phyloP scores from a whole-genome alignment of 148 eudicot species.

The Camellia sinensis region DNA sequence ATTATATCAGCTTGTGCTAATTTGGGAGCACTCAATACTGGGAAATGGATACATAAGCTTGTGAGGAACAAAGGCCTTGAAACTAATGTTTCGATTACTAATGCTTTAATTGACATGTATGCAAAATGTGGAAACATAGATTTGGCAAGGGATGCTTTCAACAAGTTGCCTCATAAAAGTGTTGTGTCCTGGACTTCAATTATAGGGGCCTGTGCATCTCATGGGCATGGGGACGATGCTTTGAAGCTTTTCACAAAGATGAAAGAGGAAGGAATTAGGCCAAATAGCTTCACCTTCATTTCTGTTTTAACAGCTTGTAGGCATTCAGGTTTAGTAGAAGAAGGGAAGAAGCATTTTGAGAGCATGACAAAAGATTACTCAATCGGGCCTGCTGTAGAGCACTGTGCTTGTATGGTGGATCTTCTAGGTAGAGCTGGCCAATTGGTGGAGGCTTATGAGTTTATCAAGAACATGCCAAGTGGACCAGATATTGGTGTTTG shows the following conservation, averaged over 20 bases:
- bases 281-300: conserved; percentile 28
- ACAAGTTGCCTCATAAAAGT: conserved; percentile 22
- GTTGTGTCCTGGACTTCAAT: conserved; percentile 29
- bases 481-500: conserved; percentile 35
- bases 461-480: conserved; percentile 33
- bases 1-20: conserved; percentile 27
- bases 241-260: conserved; percentile 21
- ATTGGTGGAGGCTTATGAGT: conserved; percentile 36
- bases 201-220: conserved; percentile 35
- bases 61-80: conserved; percentile 28
- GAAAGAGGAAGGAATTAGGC: conserved; percentile 26
- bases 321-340: conserved; percentile 34
- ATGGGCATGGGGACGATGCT: conserved; percentile 28
- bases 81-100: conserved; percentile 20
- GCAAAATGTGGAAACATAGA: conserved; percentile 26
- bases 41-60: conserved; percentile 25
- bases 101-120: conserved; percentile 29
- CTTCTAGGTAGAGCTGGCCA: conserved; percentile 43
- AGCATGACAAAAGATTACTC: conserved; percentile 29
- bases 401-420: conserved; percentile 38
- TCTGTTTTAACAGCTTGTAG: conserved; percentile 37
- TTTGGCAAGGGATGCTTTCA: conserved; percentile 18
- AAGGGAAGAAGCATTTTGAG: conserved; percentile 26
- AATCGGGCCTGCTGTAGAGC: conserved; percentile 25
- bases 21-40: conserved; percentile 19